phyloP scores from a whole-genome alignment of 768 basidiomycete genomes.

The Tephrocybe sp. region DNA sequence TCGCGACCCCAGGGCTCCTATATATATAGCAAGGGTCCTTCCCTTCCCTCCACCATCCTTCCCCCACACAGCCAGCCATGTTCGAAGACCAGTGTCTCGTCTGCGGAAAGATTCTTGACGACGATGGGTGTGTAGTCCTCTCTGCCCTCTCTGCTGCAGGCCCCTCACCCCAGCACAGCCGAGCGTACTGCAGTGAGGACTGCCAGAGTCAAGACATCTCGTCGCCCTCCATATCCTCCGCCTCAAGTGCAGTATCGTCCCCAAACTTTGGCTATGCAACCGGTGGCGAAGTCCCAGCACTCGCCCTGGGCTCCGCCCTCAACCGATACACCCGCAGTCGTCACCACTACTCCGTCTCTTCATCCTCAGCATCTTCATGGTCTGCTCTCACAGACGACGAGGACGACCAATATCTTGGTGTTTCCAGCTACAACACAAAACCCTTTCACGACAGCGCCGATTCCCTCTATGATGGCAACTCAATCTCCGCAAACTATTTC shows the following conservation, averaged over 20 bases:
- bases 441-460: slow-evolving; percentile 39
- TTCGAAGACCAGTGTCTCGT: slow-evolving; percentile 79
- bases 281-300: slow-evolving; percentile 64
- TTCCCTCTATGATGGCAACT: slow-evolving; percentile 36
- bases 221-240: slow-evolving; percentile 66
- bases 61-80: slow-evolving; percentile 40
- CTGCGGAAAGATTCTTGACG: slow-evolving; percentile 65
- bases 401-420: slow-evolving; percentile 42
- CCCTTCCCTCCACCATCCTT: slow-evolving; percentile 11
- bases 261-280: slow-evolving; percentile 55
- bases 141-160: slow-evolving; percentile 11
- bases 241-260: slow-evolving; percentile 69
- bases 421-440: slow-evolving; percentile 32
- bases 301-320: slow-evolving; percentile 62
- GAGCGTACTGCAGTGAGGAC: slow-evolving; percentile 69
- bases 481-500: slow-evolving; percentile 40
- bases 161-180: slow-evolving; percentile 36
- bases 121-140: slow-evolving; percentile 55
- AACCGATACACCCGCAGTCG: slow-evolving; percentile 39
- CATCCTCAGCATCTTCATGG: slow-evolving; percentile 68
- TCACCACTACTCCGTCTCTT: slow-evolving; percentile 55
- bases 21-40: slow-evolving; percentile 28
- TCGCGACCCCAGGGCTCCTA: slow-evolving; percentile 35
- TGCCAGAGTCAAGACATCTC: slow-evolving; percentile 63
- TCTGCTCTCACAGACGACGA: slow-evolving; percentile 67